These are phyloP conservation scores for Cladorrhinum samala DNA, from an alignment of 495 filamentous ascomycete genomes.

Conservation along the genomic window DNA sequence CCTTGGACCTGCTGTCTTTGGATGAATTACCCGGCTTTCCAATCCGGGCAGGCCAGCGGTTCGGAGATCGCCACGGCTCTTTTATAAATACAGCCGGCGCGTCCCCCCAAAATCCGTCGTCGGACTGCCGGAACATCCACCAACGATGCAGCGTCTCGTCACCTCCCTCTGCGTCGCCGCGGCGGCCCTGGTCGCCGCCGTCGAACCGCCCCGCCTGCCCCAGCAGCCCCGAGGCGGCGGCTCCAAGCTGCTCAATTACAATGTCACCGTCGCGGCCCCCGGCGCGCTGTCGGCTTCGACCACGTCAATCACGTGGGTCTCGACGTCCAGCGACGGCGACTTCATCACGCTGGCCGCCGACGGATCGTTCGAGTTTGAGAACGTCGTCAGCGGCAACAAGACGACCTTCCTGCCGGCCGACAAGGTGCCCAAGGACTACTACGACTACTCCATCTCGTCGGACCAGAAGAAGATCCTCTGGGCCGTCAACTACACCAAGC, in stretches of 20 bases:
- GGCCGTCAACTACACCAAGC: conserved; percentile 49
- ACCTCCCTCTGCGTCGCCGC: conserved; percentile 11
- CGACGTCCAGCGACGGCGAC: conserved; percentile 36
- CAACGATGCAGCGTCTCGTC: conserved; percentile 17
- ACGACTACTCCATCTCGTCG: conserved; percentile 30
- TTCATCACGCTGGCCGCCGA: conserved; percentile 41
- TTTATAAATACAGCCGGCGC: too few species aligned
- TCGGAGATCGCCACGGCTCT: too few species aligned
- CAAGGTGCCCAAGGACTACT: conserved; percentile 26
- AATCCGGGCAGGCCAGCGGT: conserved; percentile 9
- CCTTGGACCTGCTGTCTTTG: conserved; percentile 12
- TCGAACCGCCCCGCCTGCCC: conserved; percentile 34
- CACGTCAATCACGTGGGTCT: conserved; percentile 43
- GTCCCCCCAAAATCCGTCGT: too few species aligned
- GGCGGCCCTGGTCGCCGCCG: conserved; percentile 19
- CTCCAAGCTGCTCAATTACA: conserved; percentile 38
- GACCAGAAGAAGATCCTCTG: conserved; percentile 46
- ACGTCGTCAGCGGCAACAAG: conserved; percentile 42
- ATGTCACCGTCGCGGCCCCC: conserved; percentile 32
- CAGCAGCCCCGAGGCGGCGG: conserved; percentile 33
- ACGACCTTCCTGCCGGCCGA: conserved; percentile 41
- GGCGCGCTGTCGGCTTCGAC: conserved; percentile 22
- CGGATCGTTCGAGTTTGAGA: conserved; percentile 42
- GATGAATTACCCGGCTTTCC: conserved; percentile 9
- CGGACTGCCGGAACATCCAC: too few species aligned